phyloP scores from a whole-genome alignment of 192 early-diverging fungal species.

The Mortierella claussenii region DNA sequence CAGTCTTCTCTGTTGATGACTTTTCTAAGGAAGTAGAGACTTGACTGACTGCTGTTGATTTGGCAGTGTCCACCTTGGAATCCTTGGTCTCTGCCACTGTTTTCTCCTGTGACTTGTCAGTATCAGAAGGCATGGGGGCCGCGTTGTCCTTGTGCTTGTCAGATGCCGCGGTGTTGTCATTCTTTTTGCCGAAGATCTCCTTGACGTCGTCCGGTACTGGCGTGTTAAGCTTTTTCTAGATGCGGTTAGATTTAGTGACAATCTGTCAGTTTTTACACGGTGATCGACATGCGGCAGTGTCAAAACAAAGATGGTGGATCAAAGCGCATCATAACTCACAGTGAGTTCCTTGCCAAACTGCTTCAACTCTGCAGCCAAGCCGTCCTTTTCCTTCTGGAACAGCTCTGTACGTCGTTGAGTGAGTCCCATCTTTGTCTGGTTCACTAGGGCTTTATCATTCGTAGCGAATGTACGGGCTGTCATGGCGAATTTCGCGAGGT shows the following conservation, averaged over 20 bases:
- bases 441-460: conserved; percentile 80
- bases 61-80: conserved; percentile 11
- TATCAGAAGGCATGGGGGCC: not conserved
- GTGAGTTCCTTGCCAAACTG: conserved; percentile 82
- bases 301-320: not conserved
- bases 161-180: conserved; percentile 21
- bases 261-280: no score
- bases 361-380: conserved; percentile 79
- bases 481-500: conserved; percentile 63
- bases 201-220: conserved; percentile 87
- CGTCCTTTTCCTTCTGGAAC: conserved; percentile 78
- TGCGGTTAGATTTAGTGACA: no score
- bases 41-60: not conserved
- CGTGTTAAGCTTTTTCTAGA: conserved; percentile 72
- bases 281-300: no score
- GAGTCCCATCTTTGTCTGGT: conserved; percentile 67
- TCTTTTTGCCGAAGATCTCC: conserved; percentile 74
- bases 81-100: conserved; percentile 11
- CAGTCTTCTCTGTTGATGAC: conserved; percentile 30
- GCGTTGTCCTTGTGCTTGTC: conserved; percentile 31
- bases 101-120: not conserved
- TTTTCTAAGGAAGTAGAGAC: conserved; percentile 8
- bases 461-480: conserved; percentile 74
- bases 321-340: conserved; percentile 12
- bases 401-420: conserved; percentile 28